phyloP scores from a whole-genome alignment of 73 alveolate species.

The Paramecium sonneborni region DNA sequence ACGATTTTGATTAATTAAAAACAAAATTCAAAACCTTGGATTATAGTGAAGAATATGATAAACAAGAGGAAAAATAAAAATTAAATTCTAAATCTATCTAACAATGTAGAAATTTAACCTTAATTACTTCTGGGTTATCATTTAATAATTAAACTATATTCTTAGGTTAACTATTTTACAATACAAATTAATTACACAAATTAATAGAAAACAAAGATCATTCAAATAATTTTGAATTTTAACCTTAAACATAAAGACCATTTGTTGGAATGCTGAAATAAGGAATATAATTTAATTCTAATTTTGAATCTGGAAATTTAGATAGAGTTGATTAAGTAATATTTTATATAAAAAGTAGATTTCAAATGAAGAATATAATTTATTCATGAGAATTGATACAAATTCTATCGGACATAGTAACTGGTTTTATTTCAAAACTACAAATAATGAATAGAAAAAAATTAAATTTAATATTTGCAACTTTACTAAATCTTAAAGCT shows the following conservation, averaged over 20 bases:
- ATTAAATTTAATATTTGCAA: slow-evolving; percentile 79
- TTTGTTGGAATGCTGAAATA: slow-evolving; percentile 1
- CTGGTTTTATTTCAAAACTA: slow-evolving; percentile 94
- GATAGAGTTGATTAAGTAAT: slow-evolving; percentile 52
- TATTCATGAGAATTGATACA: slow-evolving; percentile 81
- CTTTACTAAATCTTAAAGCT: slow-evolving; percentile 71
- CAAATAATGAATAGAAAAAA: slow-evolving; percentile 69
- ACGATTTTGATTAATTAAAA: background rate
- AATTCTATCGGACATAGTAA: slow-evolving; percentile 94
- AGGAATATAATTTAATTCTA: slow-evolving; percentile 53
- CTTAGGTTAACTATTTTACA: background rate
- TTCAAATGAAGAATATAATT: slow-evolving; percentile 67
- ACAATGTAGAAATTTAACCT: background rate
- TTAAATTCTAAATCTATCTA: background rate
- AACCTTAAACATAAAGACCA: background rate
- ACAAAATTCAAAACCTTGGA: background rate
- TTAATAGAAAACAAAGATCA: background rate
- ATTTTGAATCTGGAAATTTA: slow-evolving; percentile 62
- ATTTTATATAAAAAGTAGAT: background rate
- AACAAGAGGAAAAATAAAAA: background rate
- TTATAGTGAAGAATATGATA: background rate
- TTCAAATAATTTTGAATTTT: background rate
- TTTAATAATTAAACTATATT: background rate
- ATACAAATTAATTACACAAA: background rate
- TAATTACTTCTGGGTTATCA: background rate